Evolutionary conservation across 768 basidiomycete genomes (phyloP).

Genomic region (Solioccasus polychromus): DNA sequence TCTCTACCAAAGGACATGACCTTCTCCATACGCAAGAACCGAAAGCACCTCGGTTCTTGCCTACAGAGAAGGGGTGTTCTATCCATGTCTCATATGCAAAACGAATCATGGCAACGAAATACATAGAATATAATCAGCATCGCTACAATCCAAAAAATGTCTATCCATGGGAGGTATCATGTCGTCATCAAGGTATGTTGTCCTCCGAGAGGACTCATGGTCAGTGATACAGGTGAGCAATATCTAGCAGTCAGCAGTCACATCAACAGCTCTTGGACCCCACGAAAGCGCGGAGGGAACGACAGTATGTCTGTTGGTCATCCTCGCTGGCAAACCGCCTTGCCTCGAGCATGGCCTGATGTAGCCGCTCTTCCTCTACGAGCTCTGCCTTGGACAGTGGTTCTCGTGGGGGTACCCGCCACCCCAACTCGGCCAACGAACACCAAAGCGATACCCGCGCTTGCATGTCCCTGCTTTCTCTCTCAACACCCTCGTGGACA

Average conservation of each 20-base stretch:
- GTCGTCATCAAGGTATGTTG: constrained; percentile 26
- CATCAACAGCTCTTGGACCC: constrained; percentile 47
- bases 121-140: constrained; percentile 24
- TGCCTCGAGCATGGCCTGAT: constrained; percentile 60
- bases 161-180: constrained; percentile 17
- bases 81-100: neutral
- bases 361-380: constrained; percentile 61
- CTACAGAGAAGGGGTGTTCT: constrained; percentile 21
- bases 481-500: neutral
- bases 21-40: constrained; percentile 32
- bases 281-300: constrained; percentile 57
- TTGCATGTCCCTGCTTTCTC: constrained; percentile 55
- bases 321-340: constrained; percentile 49
- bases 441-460: constrained; percentile 62
- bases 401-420: constrained; percentile 56
- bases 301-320: constrained; percentile 52
- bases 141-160: constrained; percentile 17
- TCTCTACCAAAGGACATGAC: neutral
- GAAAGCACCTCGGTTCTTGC: constrained; percentile 22
- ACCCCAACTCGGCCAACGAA: constrained; percentile 56
- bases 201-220: constrained; percentile 10
- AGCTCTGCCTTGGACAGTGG: constrained; percentile 67
- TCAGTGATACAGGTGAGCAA: constrained; percentile 1
- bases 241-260: neutral
- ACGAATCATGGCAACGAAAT: constrained; percentile 11